phyloP scores from a whole-genome alignment of 1,284 basidiomycete genomes.

The Schizophyllum amplum region DNA sequence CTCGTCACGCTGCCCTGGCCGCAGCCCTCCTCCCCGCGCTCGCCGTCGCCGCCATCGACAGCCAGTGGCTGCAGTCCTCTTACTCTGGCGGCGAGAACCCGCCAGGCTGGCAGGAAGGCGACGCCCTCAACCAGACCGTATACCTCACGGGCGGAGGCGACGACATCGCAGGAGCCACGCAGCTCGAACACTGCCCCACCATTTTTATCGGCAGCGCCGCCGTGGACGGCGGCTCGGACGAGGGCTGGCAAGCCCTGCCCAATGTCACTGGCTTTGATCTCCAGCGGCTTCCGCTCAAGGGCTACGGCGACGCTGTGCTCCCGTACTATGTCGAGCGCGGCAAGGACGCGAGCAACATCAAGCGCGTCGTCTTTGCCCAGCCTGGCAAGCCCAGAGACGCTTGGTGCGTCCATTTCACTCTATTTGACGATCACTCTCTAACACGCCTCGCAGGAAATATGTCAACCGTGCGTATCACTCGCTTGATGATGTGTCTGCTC shows the following conservation, averaged over 20 bases:
- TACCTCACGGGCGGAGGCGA: not conserved
- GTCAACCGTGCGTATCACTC: too few relatives aligned
- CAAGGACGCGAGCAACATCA: not conserved
- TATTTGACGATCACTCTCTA: too few relatives aligned
- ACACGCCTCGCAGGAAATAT: too few relatives aligned
- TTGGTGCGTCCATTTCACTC: not conserved
- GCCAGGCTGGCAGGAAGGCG: not conserved
- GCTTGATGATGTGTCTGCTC: too few relatives aligned
- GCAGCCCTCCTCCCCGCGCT: not conserved
- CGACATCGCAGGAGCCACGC: not conserved
- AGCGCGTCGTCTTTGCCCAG: not conserved
- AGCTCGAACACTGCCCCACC: not conserved
- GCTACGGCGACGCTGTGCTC: not conserved
- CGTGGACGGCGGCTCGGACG: not conserved
- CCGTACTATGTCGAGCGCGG: not conserved
- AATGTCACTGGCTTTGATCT: not conserved
- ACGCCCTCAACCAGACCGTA: not conserved
- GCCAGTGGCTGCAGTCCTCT: not conserved
- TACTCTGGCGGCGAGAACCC: not conserved
- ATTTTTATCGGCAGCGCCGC: not conserved
- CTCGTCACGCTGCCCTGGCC: not conserved
- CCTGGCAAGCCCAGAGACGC: not conserved
- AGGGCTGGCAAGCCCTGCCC: not conserved
- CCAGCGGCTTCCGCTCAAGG: not conserved
- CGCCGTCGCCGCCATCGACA: not conserved